phyloP scores from a whole-genome alignment of 257 asterid species.

The Fraxinus pennsylvanica region DNA sequence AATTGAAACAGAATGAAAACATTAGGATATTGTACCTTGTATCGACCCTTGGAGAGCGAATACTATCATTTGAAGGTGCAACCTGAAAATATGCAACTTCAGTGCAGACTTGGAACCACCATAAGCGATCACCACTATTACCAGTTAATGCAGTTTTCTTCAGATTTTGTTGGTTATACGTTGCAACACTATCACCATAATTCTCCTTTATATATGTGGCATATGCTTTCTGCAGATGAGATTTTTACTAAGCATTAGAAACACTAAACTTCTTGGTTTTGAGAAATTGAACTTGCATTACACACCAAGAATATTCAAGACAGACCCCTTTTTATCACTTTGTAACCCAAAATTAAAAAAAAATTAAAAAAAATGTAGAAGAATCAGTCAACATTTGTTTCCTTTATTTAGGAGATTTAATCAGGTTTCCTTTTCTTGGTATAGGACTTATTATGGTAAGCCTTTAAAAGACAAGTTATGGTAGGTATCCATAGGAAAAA shows the following conservation, averaged over 20 bases:
- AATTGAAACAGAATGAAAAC: neutral
- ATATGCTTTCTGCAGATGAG: conserved; percentile 75
- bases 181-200: conserved; percentile 57
- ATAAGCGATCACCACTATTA: conserved; percentile 65
- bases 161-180: conserved; percentile 72
- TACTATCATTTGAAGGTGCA: conserved; percentile 89
- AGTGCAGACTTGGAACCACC: conserved; percentile 99
- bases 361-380: too few species aligned
- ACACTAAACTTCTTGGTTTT: neutral
- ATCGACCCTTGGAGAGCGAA: conserved; percentile 80
- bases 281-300: neutral
- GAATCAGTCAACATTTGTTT: too few species aligned
- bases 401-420: too few species aligned
- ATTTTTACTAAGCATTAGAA: conserved; percentile 18
- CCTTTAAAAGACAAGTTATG: neutral
- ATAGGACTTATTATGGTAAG: neutral
- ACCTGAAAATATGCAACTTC: conserved; percentile 98
- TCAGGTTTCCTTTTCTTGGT: neutral
- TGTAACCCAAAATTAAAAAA: neutral
- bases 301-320: neutral
- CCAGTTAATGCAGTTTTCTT: conserved; percentile 47
- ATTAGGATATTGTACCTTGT: conserved; percentile 39
- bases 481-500: neutral
- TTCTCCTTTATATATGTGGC: conserved; percentile 74
- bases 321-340: neutral